phyloP scores from a whole-genome alignment of 164 flowering plant genomes.

The Houttuynia cordata region DNA sequence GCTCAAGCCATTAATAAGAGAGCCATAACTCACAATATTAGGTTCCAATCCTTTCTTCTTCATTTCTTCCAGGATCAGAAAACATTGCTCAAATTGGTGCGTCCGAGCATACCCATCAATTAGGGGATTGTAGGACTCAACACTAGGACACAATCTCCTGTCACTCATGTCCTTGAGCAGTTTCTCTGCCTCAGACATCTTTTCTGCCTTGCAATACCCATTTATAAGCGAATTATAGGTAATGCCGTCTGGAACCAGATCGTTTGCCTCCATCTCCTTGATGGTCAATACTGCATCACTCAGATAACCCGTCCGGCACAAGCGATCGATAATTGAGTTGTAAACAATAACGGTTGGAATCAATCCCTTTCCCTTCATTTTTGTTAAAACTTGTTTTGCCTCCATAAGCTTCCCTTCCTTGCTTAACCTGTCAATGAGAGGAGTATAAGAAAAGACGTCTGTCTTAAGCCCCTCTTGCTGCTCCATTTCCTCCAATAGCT shows the following conservation, averaged over 20 bases:
- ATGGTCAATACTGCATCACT: slow-evolving; percentile 26
- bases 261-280: slow-evolving; percentile 32
- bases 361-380: slow-evolving; percentile 28
- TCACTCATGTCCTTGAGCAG: slow-evolving; percentile 41
- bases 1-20: slow-evolving; percentile 56
- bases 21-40: slow-evolving; percentile 50
- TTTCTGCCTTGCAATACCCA: slow-evolving; percentile 34
- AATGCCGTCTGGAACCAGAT: slow-evolving; percentile 30
- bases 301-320: slow-evolving; percentile 32
- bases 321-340: slow-evolving; percentile 49
- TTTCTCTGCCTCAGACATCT: slow-evolving; percentile 45
- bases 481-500: slow-evolving; percentile 43
- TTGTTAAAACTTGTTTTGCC: slow-evolving; percentile 38
- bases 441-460: slow-evolving; percentile 47
- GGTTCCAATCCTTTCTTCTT: slow-evolving; percentile 41
- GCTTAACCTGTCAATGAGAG: slow-evolving; percentile 53
- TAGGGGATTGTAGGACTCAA: slow-evolving; percentile 48
- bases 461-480: slow-evolving; percentile 30
- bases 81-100: slow-evolving; percentile 41
- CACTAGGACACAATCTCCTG: slow-evolving; percentile 34
- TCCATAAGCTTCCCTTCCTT: slow-evolving; percentile 43
- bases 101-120: slow-evolving; percentile 51
- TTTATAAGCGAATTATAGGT: slow-evolving; percentile 43
- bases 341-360: slow-evolving; percentile 30
- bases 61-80: slow-evolving; percentile 54